These are phyloP conservation scores for Alternaria tenuissima DNA, from an alignment of 2,329 filamentous ascomycete genomes.

Conservation along the genomic window DNA sequence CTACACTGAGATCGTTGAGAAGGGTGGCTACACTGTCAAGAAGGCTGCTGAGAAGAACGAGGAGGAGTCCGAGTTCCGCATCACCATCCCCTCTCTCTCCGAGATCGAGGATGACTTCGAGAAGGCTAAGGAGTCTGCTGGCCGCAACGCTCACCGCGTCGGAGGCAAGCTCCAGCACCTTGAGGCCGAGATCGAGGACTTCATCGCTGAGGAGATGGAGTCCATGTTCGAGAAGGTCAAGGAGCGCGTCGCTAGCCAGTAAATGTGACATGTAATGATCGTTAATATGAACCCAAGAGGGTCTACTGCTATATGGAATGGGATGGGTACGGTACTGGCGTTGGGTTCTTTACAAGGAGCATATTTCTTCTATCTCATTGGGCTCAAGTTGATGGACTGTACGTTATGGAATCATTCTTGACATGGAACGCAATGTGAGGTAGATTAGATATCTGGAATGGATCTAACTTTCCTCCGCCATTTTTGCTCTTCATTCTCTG, in stretches of 20 bases:
- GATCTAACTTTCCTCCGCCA: conserved; percentile 3
- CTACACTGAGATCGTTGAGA: conserved; percentile 81
- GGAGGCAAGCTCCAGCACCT: conserved; percentile 59
- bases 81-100: conserved; percentile 49
- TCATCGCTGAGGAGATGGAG: conserved; percentile 60
- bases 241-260: conserved; percentile 48
- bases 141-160: conserved; percentile 53
- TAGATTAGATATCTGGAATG: conserved; percentile 22
- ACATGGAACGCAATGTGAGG: conserved; percentile 15
- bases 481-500: neutral
- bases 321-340: conserved; percentile 16
- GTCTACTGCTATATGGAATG: conserved; percentile 12
- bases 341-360: conserved; percentile 14
- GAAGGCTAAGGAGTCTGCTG: conserved; percentile 48
- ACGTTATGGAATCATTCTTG: conserved; percentile 6
- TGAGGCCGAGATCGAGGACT: conserved; percentile 55
- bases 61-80: conserved; percentile 50
- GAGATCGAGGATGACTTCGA: conserved; percentile 49
- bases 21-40: conserved; percentile 72
- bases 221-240: conserved; percentile 63
- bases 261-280: conserved; percentile 16
- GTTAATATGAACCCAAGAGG: conserved; percentile 7
- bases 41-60: conserved; percentile 33
- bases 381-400: conserved; percentile 25
- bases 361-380: conserved; percentile 17